Evolutionary conservation across 495 filamentous ascomycete genomes (phyloP).

Genomic region (Aspergillus conjunctus): DNA sequence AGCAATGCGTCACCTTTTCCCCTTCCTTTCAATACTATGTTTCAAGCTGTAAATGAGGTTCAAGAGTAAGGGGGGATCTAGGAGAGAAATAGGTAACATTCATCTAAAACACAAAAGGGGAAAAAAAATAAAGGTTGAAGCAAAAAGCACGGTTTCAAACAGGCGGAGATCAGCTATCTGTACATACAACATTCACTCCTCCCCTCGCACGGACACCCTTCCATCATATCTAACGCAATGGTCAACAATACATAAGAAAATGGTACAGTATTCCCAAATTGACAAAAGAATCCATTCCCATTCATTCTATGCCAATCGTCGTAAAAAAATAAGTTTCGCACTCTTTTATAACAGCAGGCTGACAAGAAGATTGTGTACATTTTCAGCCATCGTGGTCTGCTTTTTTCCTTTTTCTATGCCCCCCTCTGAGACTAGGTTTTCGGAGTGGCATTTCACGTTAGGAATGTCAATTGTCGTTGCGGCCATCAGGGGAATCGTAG

Average conservation of each 20-base stretch:
- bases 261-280: slow-evolving; percentile 21
- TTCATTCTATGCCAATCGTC: not conserved
- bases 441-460: not conserved
- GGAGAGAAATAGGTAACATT: slow-evolving; percentile 27
- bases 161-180: slow-evolving; percentile 53
- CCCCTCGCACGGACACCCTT: slow-evolving; percentile 16
- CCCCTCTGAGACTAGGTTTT: not conserved
- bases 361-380: slow-evolving; percentile 5
- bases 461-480: slow-evolving; percentile 17
- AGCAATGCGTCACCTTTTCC: no score
- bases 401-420: not conserved
- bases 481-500: slow-evolving; percentile 18
- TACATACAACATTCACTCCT: slow-evolving; percentile 47
- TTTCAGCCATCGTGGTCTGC: slow-evolving; percentile 4
- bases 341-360: not conserved
- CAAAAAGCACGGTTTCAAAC: slow-evolving; percentile 46
- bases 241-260: slow-evolving; percentile 16
- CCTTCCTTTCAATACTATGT: no score
- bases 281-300: slow-evolving; percentile 1
- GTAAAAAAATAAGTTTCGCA: not conserved
- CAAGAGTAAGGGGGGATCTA: slow-evolving; percentile 17
- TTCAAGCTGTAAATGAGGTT: not conserved
- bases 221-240: slow-evolving; percentile 19
- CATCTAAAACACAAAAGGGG: slow-evolving; percentile 38
- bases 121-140: slow-evolving; percentile 26